Evolutionary conservation across 352 stramenopile species (phyloP), one percentile per base, ranked within the genome.

Genomic region (Phytophthora fragariae): DNA sequence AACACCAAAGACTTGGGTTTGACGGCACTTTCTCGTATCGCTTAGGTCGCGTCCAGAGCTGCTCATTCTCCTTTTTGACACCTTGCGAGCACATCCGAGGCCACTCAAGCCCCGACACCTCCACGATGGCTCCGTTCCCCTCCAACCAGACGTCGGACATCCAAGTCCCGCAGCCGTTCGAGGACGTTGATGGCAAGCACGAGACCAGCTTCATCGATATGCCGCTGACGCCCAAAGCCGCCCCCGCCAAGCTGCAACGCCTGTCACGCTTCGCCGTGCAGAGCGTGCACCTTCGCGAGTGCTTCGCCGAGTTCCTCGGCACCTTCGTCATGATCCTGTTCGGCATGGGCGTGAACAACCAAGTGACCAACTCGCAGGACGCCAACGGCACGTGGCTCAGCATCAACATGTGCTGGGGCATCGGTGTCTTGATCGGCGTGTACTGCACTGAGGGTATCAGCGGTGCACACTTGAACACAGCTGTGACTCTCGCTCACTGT

Each of bases 311-410:
- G 62, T 86, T 84, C 62, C 62, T 88, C 12, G 76, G 74, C 54
- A 83, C 80, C 5, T 75, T 84, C 59, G 61, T 83, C 33, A 72
- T 85, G 68, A 78, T 91, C 63, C 52, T 69, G 11, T 90, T 90
- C 68, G 82, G 84, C 27, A 77, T 83, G 50, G 84, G 82, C 44
- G 82, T 88, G 9, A 88, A 88, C 67, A 81, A 85, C 62, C 81
- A 92, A 76, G 79, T 88, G 29, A 74, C 65, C 11, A 71, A 89
- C 19, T 89, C 80, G 21, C 44, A 82, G 6, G 76, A 75, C 12
- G 61, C 37, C 10, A 85, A 83, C 57, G 84, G 84, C 52, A 87
- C 78, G 53, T 89, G 81, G 70, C 68, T 87, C n/a, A 88, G 82
- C 59, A 86, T 91, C 71, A 88, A 81, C 58, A 77, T 73, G 24